Evolutionary conservation across 768 basidiomycete species (phyloP).

Genomic region (Lepiota brunneoincarnata): DNA sequence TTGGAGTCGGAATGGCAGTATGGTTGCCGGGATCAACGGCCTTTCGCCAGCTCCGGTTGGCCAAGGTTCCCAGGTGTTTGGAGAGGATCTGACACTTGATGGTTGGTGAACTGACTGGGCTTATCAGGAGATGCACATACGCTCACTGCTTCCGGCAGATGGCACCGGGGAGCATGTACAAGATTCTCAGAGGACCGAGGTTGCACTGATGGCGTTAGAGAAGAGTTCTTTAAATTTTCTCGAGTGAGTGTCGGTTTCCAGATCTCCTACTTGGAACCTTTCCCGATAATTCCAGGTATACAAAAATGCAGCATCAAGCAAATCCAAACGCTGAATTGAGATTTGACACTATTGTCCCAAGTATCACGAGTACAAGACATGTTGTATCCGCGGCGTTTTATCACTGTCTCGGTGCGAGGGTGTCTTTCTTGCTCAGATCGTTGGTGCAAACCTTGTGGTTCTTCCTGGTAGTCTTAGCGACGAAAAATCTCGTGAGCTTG

Average conservation of each 20-base stretch:
- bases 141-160: constrained; percentile 13
- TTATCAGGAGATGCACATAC: neutral
- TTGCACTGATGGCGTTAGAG: constrained; percentile 60
- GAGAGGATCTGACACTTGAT: constrained; percentile 67
- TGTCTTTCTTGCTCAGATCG: neutral
- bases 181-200: constrained; percentile 56
- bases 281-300: constrained; percentile 50
- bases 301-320: constrained; percentile 69
- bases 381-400: constrained; percentile 84
- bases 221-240: constrained; percentile 78
- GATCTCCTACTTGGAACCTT: constrained; percentile 5
- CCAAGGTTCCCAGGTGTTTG: constrained; percentile 39
- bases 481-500: constrained; percentile 66
- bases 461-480: constrained; percentile 58
- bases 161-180: constrained; percentile 18
- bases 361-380: constrained; percentile 62
- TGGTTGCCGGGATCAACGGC: constrained; percentile 30
- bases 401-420: constrained; percentile 70
- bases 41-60: constrained; percentile 55
- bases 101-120: constrained; percentile 34
- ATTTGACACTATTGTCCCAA: constrained; percentile 69
- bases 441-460: constrained; percentile 14
- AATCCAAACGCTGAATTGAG: constrained; percentile 49
- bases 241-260: constrained; percentile 45
- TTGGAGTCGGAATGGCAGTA: constrained; percentile 42